These are phyloP conservation scores for Lactarius tabidus DNA, from an alignment of 768 basidiomycete species.

Conservation along the genomic window DNA sequence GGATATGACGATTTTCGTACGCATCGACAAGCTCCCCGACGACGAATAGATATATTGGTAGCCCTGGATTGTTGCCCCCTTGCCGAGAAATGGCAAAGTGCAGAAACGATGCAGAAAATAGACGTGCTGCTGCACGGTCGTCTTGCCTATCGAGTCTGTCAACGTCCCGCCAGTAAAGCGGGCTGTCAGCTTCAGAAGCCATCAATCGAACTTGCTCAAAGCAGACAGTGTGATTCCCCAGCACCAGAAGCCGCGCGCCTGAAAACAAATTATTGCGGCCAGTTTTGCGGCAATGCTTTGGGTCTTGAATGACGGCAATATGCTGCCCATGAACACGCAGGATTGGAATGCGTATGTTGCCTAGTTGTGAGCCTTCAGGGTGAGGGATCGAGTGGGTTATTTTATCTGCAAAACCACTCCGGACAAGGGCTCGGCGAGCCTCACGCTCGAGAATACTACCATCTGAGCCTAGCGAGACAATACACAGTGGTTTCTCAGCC, in stretches of 20 bases:
- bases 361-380: not conserved
- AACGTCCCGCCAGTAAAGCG: slow-evolving; percentile 35
- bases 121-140: slow-evolving; percentile 39
- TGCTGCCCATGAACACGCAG: not conserved
- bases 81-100: slow-evolving; percentile 26
- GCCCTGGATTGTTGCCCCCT: not conserved
- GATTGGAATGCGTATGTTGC: not conserved
- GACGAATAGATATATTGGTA: slow-evolving; percentile 39
- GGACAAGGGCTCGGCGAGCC: slow-evolving; percentile 27
- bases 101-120: slow-evolving; percentile 37
- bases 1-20: slow-evolving; percentile 29
- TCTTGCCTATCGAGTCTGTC: slow-evolving; percentile 43
- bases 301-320: slow-evolving; percentile 33
- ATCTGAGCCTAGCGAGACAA: slow-evolving; percentile 36
- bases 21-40: slow-evolving; percentile 32
- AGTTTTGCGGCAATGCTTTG: slow-evolving; percentile 38
- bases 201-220: slow-evolving; percentile 29
- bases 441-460: slow-evolving; percentile 34
- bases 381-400: not conserved
- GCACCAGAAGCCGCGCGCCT: slow-evolving; percentile 31
- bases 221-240: slow-evolving; percentile 27
- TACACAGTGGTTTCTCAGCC: slow-evolving; percentile 20
- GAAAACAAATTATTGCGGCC: slow-evolving; percentile 35
- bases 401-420: not conserved
- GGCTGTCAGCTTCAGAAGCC: slow-evolving; percentile 20